Evolutionary conservation across 1,284 basidiomycete genomes (phyloP).

Genomic region (Amylostereum areolatum): DNA sequence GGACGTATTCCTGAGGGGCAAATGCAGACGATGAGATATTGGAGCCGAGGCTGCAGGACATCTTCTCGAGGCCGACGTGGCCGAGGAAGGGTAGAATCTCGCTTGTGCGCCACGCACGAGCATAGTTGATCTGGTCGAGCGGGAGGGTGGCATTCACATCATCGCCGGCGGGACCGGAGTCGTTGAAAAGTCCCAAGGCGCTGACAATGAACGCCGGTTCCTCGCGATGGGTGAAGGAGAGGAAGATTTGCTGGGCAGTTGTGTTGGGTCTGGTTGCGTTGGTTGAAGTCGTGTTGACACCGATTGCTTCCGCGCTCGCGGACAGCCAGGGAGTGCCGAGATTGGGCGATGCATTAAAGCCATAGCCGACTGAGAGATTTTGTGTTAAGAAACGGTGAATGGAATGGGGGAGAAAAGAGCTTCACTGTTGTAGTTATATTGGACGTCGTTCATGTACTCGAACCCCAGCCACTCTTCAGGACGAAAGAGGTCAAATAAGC

Average conservation of each 20-base stretch:
- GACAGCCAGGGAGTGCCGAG: slow-evolving; percentile 18
- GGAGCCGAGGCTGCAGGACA: slow-evolving; percentile 9
- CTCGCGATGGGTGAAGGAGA: slow-evolving; percentile 19
- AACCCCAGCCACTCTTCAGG: slow-evolving; percentile 18
- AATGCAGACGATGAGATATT: background rate
- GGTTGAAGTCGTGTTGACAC: slow-evolving; percentile 1
- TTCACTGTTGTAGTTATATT: slow-evolving; percentile 18
- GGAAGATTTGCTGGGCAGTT: slow-evolving; percentile 14
- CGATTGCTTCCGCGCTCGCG: slow-evolving; percentile 4
- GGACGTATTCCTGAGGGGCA: background rate
- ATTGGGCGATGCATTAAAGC: slow-evolving; percentile 6
- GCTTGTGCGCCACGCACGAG: slow-evolving; percentile 14
- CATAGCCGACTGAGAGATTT: slow-evolving; percentile 10
- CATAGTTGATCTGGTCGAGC: slow-evolving; percentile 16
- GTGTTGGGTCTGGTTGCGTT: background rate
- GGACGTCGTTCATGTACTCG: slow-evolving; percentile 19
- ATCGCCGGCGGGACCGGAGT: slow-evolving; percentile 13
- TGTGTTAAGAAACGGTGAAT: slow-evolving; percentile 7
- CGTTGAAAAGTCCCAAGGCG: slow-evolving; percentile 19
- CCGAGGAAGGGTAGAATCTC: slow-evolving; percentile 17
- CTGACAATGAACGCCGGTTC: slow-evolving; percentile 18
- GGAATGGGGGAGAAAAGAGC: slow-evolving; percentile 1
- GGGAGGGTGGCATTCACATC: slow-evolving; percentile 17
- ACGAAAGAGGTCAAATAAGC: slow-evolving; percentile 11
- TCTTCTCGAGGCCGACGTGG: slow-evolving; percentile 16